Conservation (phyloP, 148 eudicot genomes). For the Polygonum maritimum region DNA sequence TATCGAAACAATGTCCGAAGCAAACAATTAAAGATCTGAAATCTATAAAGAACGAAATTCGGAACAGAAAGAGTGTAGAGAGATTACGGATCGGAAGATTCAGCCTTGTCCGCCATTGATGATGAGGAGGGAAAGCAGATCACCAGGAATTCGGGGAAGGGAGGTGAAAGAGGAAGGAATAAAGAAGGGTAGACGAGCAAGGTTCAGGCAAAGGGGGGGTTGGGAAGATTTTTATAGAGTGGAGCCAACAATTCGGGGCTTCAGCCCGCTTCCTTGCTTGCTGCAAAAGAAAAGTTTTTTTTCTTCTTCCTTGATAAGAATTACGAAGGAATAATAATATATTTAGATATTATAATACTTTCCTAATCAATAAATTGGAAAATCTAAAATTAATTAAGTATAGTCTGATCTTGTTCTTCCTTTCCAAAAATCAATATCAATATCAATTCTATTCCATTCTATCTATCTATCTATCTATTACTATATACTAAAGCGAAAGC, state of each 20-base stretch:
- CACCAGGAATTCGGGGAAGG: background rate
- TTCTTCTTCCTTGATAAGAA: too few species aligned
- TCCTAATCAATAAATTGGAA: too few species aligned
- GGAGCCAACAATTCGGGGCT: slow-evolving; percentile 5
- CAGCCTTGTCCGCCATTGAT: slow-evolving; percentile 48
- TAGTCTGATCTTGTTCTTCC: too few species aligned
- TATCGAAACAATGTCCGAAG: background rate
- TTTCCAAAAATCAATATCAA: too few species aligned
- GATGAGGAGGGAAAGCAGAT: background rate
- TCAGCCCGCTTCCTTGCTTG: slow-evolving; percentile 12
- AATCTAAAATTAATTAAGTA: too few species aligned
- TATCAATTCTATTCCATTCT: too few species aligned
- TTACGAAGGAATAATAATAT: too few species aligned
- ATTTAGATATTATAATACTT: too few species aligned
- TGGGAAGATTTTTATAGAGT: background rate
- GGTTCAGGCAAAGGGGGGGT: background rate
- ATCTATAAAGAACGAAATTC: background rate
- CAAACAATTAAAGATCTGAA: slow-evolving; percentile 7
- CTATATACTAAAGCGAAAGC: too few species aligned
- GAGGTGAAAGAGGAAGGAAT: background rate
- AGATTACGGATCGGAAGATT: slow-evolving; percentile 71
- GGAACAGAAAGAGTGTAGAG: background rate
- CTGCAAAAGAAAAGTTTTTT: slow-evolving; percentile 10
- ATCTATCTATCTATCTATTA: too few species aligned
- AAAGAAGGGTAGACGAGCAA: background rate